Base-by-base conservation (phyloP, 1,139 yeast genomes). In the Fermentozyma sake region DNA sequence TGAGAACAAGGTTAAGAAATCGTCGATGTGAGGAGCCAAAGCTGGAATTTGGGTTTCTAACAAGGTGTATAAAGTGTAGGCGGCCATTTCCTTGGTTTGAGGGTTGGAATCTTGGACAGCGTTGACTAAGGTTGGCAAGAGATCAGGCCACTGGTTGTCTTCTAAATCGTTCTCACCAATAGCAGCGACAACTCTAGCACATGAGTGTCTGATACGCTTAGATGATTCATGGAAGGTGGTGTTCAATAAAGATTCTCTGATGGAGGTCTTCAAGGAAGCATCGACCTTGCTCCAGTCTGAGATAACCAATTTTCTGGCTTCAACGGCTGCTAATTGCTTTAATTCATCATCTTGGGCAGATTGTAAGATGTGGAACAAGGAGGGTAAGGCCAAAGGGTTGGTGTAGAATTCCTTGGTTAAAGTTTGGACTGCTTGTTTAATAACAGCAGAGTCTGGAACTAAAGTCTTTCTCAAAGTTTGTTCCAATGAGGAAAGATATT, bases 291-390 rank as follows among this genome's bases (percentile, higher is more conserved):
- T 75, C 98, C 98, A 91, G 50, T 77, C 78, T 40, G 71, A 67
- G 29, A 71, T 50, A 27, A 86, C 77, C 50, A 83, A 73, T 58
- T 93, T 91, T 61, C 96, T 78, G 23, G 89, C 89, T 61, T 91
- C 98, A 35, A 91, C 96, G 37, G 96, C 95, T 11, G 97, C 95
- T 41, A 91, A 69, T 58, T 87, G 96, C 52, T 72, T 75, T 42
- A 83, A 55, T 44, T 78, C 76, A 35, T 69, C 76, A 41, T 75
- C 76, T 22, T 66, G 62, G 39, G 78, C 74, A 42, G 69, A 68
- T 57, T 83, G 91, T 50, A 86, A 70, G 40, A 91, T 75, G 49
- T 84, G 94, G 44, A 91, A 65, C 52, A 89, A 68, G 7, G 95
- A 79, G 16, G 96, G 93, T 34, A 91, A 71, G 12, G 93, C 76